Evolutionary conservation across 2,329 filamentous ascomycete species (phyloP).

Genomic region (Magnaporthiopsis incrustans): DNA sequence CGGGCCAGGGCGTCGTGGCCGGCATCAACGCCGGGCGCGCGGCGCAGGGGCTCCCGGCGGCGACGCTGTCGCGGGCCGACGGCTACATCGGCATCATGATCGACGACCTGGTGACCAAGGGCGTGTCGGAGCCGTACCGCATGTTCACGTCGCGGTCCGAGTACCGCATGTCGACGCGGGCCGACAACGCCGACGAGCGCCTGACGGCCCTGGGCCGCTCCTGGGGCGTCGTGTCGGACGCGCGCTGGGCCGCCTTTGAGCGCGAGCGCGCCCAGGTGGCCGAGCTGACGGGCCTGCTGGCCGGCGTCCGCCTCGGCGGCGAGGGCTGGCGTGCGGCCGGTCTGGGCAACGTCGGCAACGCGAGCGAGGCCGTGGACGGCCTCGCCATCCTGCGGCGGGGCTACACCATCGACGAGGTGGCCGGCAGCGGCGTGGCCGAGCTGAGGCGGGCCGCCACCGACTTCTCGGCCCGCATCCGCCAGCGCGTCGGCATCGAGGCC

Average conservation of each 20-base stretch:
- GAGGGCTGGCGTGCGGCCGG: constrained; percentile 23
- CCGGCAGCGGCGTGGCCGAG: constrained; percentile 51
- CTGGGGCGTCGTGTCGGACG: constrained; percentile 71
- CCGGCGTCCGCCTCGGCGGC: constrained; percentile 6
- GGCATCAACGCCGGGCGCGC: constrained; percentile 90
- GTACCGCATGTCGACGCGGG: constrained; percentile 84
- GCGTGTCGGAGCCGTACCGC: constrained; percentile 91
- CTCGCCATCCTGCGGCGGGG: constrained; percentile 64
- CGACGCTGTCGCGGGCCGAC: constrained; percentile 71
- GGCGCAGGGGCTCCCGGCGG: constrained; percentile 54
- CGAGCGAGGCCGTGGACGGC: constrained; percentile 52
- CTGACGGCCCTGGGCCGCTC: constrained; percentile 70
- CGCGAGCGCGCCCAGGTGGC: constrained; percentile 60
- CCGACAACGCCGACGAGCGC: constrained; percentile 88
- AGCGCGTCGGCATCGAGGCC: constrained; percentile 72
- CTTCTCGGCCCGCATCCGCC: constrained; percentile 43
- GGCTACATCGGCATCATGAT: constrained; percentile 99
- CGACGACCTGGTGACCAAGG: constrained; percentile 93
- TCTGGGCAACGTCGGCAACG: constrained; percentile 21
- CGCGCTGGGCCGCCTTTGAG: constrained; percentile 64
- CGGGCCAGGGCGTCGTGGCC: constrained; percentile 84
- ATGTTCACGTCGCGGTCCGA: constrained; percentile 98
- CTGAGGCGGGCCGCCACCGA: constrained; percentile 28
- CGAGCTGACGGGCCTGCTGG: constrained; percentile 54
- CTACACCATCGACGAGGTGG: constrained; percentile 27